These are phyloP conservation scores for Aureobasidium lini DNA, from an alignment of 2,329 filamentous ascomycete genomes.

Conservation along the genomic window DNA sequence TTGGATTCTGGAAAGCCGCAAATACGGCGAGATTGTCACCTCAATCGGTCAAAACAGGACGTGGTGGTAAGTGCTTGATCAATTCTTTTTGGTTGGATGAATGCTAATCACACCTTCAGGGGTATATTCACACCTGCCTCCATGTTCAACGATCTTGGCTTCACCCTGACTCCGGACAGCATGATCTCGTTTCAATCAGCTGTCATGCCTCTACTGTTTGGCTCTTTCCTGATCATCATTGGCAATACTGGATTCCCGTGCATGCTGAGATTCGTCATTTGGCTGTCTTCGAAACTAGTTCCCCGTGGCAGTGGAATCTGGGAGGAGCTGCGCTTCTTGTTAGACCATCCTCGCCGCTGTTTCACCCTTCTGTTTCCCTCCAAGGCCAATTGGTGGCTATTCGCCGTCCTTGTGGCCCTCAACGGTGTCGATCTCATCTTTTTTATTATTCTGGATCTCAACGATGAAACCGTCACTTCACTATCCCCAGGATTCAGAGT, in stretches of 20 bases:
- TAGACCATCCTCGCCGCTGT: slow-evolving; percentile 91
- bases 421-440: slow-evolving; percentile 83
- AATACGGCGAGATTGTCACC: slow-evolving; percentile 60
- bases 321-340: slow-evolving; percentile 83
- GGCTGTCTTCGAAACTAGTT: slow-evolving; percentile 62
- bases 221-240: slow-evolving; percentile 83
- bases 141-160: slow-evolving; percentile 91
- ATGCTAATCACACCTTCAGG: slow-evolving; percentile 25
- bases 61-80: slow-evolving; percentile 59
- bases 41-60: slow-evolving; percentile 54
- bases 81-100: too few species aligned
- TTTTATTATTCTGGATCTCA: slow-evolving; percentile 85
- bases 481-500: slow-evolving; percentile 69
- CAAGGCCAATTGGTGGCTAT: slow-evolving; percentile 90
- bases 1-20: slow-evolving; percentile 63
- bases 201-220: slow-evolving; percentile 65
- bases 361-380: slow-evolving; percentile 92
- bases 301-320: slow-evolving; percentile 63
- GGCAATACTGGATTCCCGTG: slow-evolving; percentile 94
- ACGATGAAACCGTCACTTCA: slow-evolving; percentile 59
- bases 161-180: slow-evolving; percentile 84
- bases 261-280: slow-evolving; percentile 90
- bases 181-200: slow-evolving; percentile 84
- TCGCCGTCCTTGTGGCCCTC: slow-evolving; percentile 72
- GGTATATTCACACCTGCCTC: slow-evolving; percentile 82